A percentile compares a stretch with the other conserved stretches of the same genome.
Conservation (phyloP, 495 filamentous ascomycete genomes). For the Podospora pseudopauciseta region DNA sequence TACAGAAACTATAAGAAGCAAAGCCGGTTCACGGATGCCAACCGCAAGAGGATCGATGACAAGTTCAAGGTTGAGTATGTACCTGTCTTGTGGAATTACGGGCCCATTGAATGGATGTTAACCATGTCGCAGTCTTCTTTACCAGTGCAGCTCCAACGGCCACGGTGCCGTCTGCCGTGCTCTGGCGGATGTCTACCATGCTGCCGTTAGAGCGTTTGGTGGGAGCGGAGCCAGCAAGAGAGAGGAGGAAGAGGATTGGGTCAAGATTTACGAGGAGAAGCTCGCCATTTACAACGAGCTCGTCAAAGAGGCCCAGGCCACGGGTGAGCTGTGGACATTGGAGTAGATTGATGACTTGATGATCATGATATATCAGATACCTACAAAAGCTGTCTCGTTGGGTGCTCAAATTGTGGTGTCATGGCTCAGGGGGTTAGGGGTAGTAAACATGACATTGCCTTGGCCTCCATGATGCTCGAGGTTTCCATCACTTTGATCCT, state of each 20-base stretch:
- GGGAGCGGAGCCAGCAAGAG: conserved; percentile 24
- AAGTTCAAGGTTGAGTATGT: conserved; percentile 44
- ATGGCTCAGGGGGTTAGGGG: too few species aligned
- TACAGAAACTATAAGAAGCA: conserved; percentile 46
- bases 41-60: conserved; percentile 38
- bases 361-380: neutral
- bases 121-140: conserved; percentile 33
- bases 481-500: too few species aligned
- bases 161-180: conserved; percentile 28
- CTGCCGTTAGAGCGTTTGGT: conserved; percentile 43
- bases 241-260: conserved; percentile 26
- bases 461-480: too few species aligned
- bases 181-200: conserved; percentile 44
- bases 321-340: conserved; percentile 25
- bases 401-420: too few species aligned
- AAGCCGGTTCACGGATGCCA: conserved; percentile 35
- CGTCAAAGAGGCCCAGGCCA: conserved; percentile 30
- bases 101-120: neutral
- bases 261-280: conserved; percentile 33
- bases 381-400: too few species aligned
- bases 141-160: conserved; percentile 25
- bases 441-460: too few species aligned
- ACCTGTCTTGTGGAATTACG: too few species aligned
- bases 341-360: conserved; percentile 4
- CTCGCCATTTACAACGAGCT: conserved; percentile 31